phyloP scores from a whole-genome alignment of 306 rosid genomes.

The Fagus sylvatica region DNA sequence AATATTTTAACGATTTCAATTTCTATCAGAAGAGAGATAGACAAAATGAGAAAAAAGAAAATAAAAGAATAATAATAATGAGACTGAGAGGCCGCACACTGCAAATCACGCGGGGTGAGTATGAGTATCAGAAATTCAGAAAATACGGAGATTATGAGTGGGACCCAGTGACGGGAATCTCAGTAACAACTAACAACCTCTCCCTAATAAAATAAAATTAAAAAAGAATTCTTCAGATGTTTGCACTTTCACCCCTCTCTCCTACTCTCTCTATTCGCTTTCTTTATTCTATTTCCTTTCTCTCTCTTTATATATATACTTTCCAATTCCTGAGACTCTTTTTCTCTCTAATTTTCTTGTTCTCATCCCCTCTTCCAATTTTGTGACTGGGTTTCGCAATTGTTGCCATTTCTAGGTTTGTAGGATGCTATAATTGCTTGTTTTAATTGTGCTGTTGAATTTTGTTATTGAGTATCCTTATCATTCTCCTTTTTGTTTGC shows the following conservation, averaged over 20 bases:
- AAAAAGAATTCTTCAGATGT: background rate
- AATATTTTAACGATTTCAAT: no score
- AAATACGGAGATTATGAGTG: slow-evolving; percentile 33
- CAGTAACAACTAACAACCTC: slow-evolving; percentile 15
- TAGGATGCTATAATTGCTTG: no score
- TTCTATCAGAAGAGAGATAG: background rate
- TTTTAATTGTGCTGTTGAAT: no score
- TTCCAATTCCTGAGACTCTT: no score
- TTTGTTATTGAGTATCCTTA: no score
- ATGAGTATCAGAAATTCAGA: background rate
- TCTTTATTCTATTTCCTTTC: background rate
- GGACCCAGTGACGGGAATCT: slow-evolving; percentile 36
- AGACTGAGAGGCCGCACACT: background rate
- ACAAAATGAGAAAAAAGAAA: background rate
- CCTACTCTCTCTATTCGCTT: background rate
- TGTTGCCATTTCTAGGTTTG: no score
- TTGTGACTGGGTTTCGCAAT: no score
- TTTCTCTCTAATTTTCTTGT: no score
- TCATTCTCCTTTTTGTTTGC: no score
- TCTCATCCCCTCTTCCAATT: no score
- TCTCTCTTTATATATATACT: no score
- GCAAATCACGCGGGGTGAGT: no score
- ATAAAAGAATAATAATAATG: background rate
- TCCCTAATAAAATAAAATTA: background rate
- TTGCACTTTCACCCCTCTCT: background rate